Evolutionary conservation across 495 filamentous ascomycete genomes (phyloP), one percentile per base, ranked within the genome.

Genomic region (Xylaria curta): DNA sequence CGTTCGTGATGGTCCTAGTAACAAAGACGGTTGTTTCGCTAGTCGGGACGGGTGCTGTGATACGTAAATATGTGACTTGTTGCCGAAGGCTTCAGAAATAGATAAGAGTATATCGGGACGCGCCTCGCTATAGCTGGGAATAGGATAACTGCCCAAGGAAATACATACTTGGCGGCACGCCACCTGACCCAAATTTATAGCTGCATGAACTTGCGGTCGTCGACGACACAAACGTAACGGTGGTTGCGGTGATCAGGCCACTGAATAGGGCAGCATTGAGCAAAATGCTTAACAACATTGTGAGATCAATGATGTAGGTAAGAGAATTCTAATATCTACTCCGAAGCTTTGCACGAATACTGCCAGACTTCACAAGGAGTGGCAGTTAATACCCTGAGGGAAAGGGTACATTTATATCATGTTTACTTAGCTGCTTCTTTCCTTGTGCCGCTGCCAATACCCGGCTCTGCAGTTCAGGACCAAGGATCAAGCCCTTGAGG

Each of bases 141-240:
- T 21, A 51, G 1, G 21, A 10, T 0, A 3, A 9, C 36, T 47
- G 1, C 9, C 38, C 9, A 42, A 17, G 40, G 61, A 21, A 63
- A 46, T 28, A 46, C 61, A 31, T 63, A 63, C 61, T 63, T 8
- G 44, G 62, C 51, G 62, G 62, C 24, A 65, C 62, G 13, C 62
- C 62, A 4, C 62, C 62, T 8, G 42, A 49, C 24, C 19, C 17
- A 1, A 49, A 8, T 12, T 65, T n/a, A 49, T 65, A 65, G 19
- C 42, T 49, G 62, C 62, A 65, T 4, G 62, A 49, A 44, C 5
- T 31, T n/a, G 10, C 9, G 36, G 42, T 65, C 10, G 42, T 47
- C 6, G 24, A 49, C 21, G 44, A 65, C 13, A 51, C 26, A 44
- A 49, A 65, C 1, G 62, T 65, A n/a, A 49, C 44, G 33, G 62